Evolutionary conservation across 768 basidiomycete genomes (phyloP).

Genomic region (Boletus pseudopeckii): DNA sequence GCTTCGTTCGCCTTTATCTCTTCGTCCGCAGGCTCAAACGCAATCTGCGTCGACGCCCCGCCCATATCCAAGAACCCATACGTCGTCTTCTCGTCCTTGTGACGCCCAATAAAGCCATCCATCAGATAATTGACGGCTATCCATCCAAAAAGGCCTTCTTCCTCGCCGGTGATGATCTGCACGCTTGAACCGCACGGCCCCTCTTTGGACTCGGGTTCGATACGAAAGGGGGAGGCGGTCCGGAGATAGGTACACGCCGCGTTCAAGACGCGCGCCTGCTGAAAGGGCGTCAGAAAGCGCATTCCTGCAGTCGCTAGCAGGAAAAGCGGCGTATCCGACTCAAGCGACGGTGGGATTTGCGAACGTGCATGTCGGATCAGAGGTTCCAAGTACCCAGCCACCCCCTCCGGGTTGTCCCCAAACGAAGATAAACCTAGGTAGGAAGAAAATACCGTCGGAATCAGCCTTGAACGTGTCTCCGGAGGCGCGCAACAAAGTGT

Average conservation of each 20-base stretch:
- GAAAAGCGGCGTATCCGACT: conserved; percentile 84
- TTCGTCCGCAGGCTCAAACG: conserved; percentile 79
- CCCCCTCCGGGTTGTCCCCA: conserved; percentile 60
- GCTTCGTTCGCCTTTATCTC: conserved; percentile 54
- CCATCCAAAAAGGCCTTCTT: conserved; percentile 98
- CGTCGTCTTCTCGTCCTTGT: conserved; percentile 60
- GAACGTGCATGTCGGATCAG: conserved; percentile 78
- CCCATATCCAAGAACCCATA: conserved; percentile 99
- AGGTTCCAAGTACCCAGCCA: conserved; percentile 77
- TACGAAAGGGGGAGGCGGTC: conserved; percentile 71
- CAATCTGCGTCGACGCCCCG: conserved; percentile 97
- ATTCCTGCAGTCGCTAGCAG: conserved; percentile 96
- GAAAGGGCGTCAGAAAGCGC: conserved; percentile 71
- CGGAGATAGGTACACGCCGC: conserved; percentile 76
- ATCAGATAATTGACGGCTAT: conserved; percentile 98
- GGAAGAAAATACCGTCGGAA: neutral
- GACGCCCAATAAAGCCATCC: conserved; percentile 76
- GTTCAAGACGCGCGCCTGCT: conserved; percentile 70
- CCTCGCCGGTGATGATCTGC: conserved; percentile 94
- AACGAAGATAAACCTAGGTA: conserved; percentile 81
- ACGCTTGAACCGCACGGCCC: conserved; percentile 93
- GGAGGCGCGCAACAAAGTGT: neutral
- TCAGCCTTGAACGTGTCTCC: neutral
- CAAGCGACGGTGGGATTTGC: conserved; percentile 83
- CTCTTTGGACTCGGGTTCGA: conserved; percentile 58